A percentile compares a stretch with the other conserved stretches of the same genome.
Evolutionary conservation across 2,329 filamentous ascomycete species (phyloP).

Genomic region (Pseudocercospora macadamiae): DNA sequence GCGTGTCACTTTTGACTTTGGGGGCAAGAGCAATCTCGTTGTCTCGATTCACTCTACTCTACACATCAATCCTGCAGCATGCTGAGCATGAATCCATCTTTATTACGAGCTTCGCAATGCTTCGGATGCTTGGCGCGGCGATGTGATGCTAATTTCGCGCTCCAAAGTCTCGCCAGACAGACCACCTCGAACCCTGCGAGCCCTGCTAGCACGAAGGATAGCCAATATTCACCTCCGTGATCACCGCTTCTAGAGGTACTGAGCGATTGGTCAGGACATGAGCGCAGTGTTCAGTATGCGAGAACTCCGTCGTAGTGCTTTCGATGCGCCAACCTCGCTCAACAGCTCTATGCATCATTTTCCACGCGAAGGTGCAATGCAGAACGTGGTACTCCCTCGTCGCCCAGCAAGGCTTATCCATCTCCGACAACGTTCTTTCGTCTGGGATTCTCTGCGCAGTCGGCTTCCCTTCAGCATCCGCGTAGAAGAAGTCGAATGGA

Average conservation of each 20-base stretch:
- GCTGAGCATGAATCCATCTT: no score
- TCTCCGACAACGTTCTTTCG: not conserved
- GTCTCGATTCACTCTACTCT: no score
- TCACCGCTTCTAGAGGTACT: not conserved
- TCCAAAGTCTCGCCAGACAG: no score
- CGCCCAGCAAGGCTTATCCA: not conserved
- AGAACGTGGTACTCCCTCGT: not conserved
- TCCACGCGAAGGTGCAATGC: slow-evolving; percentile 1
- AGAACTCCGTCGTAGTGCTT: slow-evolving; percentile 1
- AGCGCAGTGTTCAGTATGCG: not conserved
- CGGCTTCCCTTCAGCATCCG: not conserved
- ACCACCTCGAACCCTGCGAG: no score
- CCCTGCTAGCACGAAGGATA: not conserved
- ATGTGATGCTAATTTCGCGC: no score
- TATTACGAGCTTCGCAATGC: no score
- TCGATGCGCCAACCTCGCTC: slow-evolving; percentile 1
- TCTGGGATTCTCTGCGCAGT: not conserved
- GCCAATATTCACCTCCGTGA: not conserved
- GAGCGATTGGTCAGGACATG: not conserved
- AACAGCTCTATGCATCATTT: not conserved
- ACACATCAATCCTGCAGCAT: no score
- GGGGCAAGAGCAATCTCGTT: no score
- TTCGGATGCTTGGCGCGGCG: no score
- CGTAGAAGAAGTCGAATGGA: slow-evolving; percentile 4
- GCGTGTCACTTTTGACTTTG: no score